phyloP scores from a whole-genome alignment of 2,329 filamentous ascomycete genomes.

The Neofusicoccum cordaticola region DNA sequence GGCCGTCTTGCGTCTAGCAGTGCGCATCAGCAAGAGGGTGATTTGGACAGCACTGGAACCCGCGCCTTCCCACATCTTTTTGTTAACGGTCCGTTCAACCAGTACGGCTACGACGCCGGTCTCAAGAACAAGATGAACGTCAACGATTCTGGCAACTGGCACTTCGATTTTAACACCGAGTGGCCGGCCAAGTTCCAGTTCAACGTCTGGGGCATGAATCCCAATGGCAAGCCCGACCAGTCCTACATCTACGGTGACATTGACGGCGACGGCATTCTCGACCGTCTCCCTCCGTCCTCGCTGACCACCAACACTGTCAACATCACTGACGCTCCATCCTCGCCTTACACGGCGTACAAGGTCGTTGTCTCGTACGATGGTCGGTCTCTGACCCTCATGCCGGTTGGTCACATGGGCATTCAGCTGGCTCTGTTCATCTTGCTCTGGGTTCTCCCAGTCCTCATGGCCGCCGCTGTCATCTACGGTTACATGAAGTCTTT shows the following conservation, averaged over 20 bases:
- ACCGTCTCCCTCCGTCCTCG: constrained; percentile 60
- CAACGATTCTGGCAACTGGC: constrained; percentile 53
- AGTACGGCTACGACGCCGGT: constrained; percentile 63
- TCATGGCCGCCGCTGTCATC: constrained; percentile 50
- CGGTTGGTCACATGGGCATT: constrained; percentile 52
- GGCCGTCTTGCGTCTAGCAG: constrained; percentile 58
- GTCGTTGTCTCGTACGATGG: constrained; percentile 56
- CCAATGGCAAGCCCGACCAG: constrained; percentile 60
- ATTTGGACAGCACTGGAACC: constrained; percentile 41
- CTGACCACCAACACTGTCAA: constrained; percentile 57
- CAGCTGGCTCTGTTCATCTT: constrained; percentile 57
- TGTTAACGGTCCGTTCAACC: constrained; percentile 61
- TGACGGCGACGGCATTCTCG: constrained; percentile 58
- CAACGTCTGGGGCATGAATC: constrained; percentile 66
- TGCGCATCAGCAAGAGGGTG: constrained; percentile 59
- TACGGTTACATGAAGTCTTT: constrained; percentile 61
- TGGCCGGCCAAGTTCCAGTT: constrained; percentile 62
- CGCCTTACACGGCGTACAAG: constrained; percentile 39
- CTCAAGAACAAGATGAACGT: constrained; percentile 53
- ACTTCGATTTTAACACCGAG: constrained; percentile 60
- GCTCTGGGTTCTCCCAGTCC: constrained; percentile 53
- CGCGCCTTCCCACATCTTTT: constrained; percentile 54
- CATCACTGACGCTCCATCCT: constrained; percentile 53
- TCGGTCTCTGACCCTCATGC: constrained; percentile 51
- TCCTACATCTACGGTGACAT: constrained; percentile 60